Evolutionary conservation across 2,329 filamentous ascomycete genomes (phyloP), one percentile per base, ranked within the genome.

Genomic region (Botrytis byssoidea): DNA sequence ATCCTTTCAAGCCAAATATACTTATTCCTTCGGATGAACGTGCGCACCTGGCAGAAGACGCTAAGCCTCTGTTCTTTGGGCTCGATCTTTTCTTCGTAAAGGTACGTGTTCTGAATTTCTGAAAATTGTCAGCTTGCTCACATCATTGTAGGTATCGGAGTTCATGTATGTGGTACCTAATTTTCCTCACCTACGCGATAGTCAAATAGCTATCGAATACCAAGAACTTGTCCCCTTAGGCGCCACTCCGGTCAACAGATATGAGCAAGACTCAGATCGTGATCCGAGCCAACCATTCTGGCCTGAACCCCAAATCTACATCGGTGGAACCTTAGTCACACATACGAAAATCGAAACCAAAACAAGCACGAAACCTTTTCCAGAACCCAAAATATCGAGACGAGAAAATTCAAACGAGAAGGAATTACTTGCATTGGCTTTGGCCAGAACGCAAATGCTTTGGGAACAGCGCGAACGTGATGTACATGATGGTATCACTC

Each of bases 61-160:
- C 65, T 29, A 66, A 71, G 57, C 37, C 44, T 10, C 55, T 70
- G 44, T 73, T 73, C 61, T 65, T 85, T 74, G 84, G 85, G 29
- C 86, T 88, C 79, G 87, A 91, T 77, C 85, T 91, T 85, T 92
- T 91, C 80, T 91, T 91, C 78, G 87, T 92, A 75, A 91, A 90
- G 85, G 88, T 91, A 82, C 12, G 51, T 44, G 7, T 4, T 32
- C 7, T 42, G 42, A 37, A 46, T 9, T 29, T 40, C 25, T 70
- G 40, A 7, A 3, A 22, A 42, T 22, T 25, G n/a, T 22, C 42
- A 32, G 16, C 22, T 40, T 73, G 29, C 75, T 77, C 32, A 78
- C 51, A 57, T 10, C 10, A 46, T 18, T 60, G 2, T 76, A 90
- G 88, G 83, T 88, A 71, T 89, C 88, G 44, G 90, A 92, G 77